Conservation (phyloP, 1,284 basidiomycete genomes). For the Pyrrhoderma noxium region DNA sequence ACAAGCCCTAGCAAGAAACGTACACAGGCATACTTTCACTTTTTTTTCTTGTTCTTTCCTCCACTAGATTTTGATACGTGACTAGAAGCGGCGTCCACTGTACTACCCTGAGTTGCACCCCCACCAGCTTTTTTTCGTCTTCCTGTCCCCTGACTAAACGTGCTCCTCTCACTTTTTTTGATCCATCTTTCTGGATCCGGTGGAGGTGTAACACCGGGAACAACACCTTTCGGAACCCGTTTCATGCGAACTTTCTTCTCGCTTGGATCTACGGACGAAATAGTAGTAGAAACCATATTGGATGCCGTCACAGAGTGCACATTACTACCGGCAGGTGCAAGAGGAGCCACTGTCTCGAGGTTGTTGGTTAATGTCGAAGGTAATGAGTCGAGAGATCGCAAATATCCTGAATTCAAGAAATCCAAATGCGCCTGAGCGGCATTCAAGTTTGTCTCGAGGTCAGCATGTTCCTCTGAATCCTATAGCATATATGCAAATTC, state of each 20-base stretch:
- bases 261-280: constrained; percentile 26
- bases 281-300: constrained; percentile 26
- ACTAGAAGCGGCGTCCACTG: constrained; percentile 28
- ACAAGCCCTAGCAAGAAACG: neutral
- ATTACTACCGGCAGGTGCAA: constrained; percentile 32
- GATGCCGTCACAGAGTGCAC: constrained; percentile 21
- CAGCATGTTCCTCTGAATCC: constrained; percentile 81
- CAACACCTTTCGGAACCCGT: constrained; percentile 63
- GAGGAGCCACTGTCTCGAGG: constrained; percentile 58
- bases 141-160: constrained; percentile 35
- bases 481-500: constrained; percentile 26
- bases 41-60: constrained; percentile 41
- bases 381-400: constrained; percentile 52
- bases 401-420: constrained; percentile 68
- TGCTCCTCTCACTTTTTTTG: constrained; percentile 70
- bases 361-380: constrained; percentile 41
- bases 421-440: constrained; percentile 75
- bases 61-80: constrained; percentile 30
- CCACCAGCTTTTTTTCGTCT: constrained; percentile 38
- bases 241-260: constrained; percentile 53
- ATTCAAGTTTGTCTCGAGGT: constrained; percentile 75
- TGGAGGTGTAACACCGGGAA: constrained; percentile 66
- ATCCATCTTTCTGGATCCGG: constrained; percentile 79
- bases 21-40: neutral
- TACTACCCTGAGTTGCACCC: constrained; percentile 48